Evolutionary conservation across 495 filamentous ascomycete genomes (phyloP).

Genomic region (Apodospora peruviana): DNA sequence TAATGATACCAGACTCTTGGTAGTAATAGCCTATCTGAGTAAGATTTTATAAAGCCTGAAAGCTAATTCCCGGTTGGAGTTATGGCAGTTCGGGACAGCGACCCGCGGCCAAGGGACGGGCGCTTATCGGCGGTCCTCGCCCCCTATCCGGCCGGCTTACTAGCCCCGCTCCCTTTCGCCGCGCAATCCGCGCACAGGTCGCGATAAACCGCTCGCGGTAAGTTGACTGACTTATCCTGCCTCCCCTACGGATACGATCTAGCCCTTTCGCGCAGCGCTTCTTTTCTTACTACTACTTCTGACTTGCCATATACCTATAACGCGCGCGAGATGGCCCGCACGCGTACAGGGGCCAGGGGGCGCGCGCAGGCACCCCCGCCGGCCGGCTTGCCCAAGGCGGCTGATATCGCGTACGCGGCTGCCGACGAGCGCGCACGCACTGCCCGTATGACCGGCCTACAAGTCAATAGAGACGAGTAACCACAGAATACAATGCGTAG

Average conservation of each 20-base stretch:
- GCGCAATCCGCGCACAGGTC: not conserved
- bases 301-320: not conserved
- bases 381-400: not conserved
- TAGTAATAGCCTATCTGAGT: no score
- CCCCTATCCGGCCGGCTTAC: not conserved
- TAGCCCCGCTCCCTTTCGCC: not conserved
- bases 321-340: not conserved
- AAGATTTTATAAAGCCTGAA: no score
- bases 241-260: not conserved
- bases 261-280: not conserved
- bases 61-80: no score
- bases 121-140: not conserved
- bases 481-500: not conserved
- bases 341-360: not conserved
- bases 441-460: not conserved
- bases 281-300: not conserved
- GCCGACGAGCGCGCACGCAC: not conserved
- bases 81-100: no score
- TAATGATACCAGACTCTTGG: no score
- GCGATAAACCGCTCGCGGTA: not conserved
- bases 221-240: not conserved
- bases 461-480: not conserved
- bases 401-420: not conserved
- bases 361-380: not conserved
- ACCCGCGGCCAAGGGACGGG: no score